Evolutionary conservation across 1,284 basidiomycete species (phyloP), one percentile per base, ranked within the genome.

Genomic region (Fomitopsis palustris): DNA sequence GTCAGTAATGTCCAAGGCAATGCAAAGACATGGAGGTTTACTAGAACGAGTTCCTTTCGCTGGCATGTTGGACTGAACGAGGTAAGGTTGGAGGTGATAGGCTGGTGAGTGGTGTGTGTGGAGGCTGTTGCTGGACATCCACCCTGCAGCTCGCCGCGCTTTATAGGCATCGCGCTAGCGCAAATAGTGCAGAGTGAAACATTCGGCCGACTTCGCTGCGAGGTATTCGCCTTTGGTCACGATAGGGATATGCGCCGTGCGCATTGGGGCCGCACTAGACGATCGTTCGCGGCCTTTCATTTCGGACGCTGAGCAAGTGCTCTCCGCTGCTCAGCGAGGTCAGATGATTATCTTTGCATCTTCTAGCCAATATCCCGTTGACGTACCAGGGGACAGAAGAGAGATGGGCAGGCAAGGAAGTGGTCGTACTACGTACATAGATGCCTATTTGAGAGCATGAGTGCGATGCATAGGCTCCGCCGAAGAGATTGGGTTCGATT

Each of bases 31-130:
- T 27, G 19, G 2, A 16, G 4, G 63, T 62, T 42, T 41, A 65
- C 64, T 62, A 54, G 64, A 43, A 60, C 62, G 61, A 51, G 62
- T 52, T 62, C 62, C 60, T 45, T 60, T 60, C 39, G 62, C 53
- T 38, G 61, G 62, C 61, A 61, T 65, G 56, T 45, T 60, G 59
- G 37, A 38, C 19, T 52, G 49, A 38, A 12, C 7, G 31, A 45
- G 17, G 19, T 53, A 51, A 45, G 4, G 45, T 52, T 35, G 49
- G n/a, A 23, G 17, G 31, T 2, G 41, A 21, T 56, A 17, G 55
- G 3, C 10, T n/a, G 16, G 29, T 42, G 54, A 33, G 54, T 45
- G 31, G 33, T 35, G 31, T 17, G 21, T 52, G 33, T 35, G 23
- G n/a, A n/a, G n/a, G 33, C 49, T 52, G 31, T 17, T 35, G 21